Conservation (phyloP, 352 stramenopile genomes). For the Globisporangium polare region DNA sequence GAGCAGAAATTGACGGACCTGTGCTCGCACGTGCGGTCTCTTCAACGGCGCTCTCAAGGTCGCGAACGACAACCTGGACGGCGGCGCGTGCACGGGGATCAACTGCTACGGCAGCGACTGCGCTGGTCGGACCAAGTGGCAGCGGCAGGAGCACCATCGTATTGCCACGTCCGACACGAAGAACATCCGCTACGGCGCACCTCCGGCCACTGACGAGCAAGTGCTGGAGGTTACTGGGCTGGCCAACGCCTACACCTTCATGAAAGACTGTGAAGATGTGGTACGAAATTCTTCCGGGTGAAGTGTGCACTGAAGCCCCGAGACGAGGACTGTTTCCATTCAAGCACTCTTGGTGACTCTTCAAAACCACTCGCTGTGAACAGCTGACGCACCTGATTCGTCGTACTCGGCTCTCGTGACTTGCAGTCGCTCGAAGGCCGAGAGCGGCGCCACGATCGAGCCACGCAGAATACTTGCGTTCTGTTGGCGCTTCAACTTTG, state of each 20-base stretch:
- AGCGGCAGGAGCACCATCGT: constrained; percentile 3
- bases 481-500: too few relatives aligned
- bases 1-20: too few relatives aligned
- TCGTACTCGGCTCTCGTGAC: background rate
- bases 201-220: constrained; percentile 34
- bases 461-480: too few relatives aligned
- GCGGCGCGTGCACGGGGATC: constrained; percentile 5
- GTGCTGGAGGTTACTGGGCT: constrained; percentile 39
- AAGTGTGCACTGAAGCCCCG: background rate
- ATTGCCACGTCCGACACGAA: constrained; percentile 42
- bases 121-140: constrained; percentile 17
- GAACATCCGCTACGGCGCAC: constrained; percentile 74
- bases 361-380: background rate
- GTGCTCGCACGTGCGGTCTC: background rate
- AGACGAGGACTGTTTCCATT: background rate
- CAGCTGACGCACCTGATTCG: background rate
- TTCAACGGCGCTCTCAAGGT: background rate
- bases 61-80: too few relatives aligned
- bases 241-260: constrained; percentile 91
- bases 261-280: too few relatives aligned
- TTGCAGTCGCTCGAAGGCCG: background rate
- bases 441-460: background rate
- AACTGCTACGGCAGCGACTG: constrained; percentile 50
- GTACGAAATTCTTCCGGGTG: too few relatives aligned
- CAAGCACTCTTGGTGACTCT: background rate